Evolutionary conservation across 306 rosid genomes (phyloP).

Genomic region (Cucumis melo): DNA sequence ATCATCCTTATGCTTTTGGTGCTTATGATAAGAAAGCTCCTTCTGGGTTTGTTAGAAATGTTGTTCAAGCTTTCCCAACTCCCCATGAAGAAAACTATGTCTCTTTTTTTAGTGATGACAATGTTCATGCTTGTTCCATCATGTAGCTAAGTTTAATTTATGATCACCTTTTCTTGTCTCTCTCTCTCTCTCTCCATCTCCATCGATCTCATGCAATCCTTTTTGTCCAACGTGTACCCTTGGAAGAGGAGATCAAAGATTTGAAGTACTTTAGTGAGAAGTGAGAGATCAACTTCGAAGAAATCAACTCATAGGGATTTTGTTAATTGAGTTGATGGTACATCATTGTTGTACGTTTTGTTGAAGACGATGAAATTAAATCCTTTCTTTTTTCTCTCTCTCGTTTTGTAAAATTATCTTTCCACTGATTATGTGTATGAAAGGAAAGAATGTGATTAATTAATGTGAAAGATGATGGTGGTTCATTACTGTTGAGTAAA

Average conservation of each 20-base stretch:
- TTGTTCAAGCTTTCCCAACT: slow-evolving; percentile 34
- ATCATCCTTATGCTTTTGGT: slow-evolving; percentile 47
- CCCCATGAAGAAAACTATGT: slow-evolving; percentile 37
- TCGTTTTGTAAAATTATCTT: background rate
- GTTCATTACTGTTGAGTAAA: no score
- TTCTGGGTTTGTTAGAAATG: slow-evolving; percentile 44
- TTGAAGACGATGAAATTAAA: background rate
- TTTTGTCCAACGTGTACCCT: background rate
- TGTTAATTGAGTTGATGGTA: background rate
- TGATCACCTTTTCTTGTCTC: no score
- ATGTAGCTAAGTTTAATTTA: slow-evolving; percentile 23
- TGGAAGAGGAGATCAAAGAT: background rate
- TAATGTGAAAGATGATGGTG: background rate
- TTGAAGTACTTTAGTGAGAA: background rate
- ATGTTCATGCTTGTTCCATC: slow-evolving; percentile 71
- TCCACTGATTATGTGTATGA: background rate
- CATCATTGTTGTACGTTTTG: background rate
- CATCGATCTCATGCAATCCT: background rate
- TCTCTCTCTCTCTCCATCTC: background rate
- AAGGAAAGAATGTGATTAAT: background rate
- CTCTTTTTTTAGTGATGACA: slow-evolving; percentile 69
- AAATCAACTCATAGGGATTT: background rate
- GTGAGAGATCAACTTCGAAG: background rate
- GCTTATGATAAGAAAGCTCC: slow-evolving; percentile 81
- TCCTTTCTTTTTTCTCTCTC: background rate